Percentiles rank a stretch among this genome's conserved stretches.
Evolutionary conservation across 2,329 filamentous ascomycete species (phyloP).

Genomic region (Fusarium guadeloupense): DNA sequence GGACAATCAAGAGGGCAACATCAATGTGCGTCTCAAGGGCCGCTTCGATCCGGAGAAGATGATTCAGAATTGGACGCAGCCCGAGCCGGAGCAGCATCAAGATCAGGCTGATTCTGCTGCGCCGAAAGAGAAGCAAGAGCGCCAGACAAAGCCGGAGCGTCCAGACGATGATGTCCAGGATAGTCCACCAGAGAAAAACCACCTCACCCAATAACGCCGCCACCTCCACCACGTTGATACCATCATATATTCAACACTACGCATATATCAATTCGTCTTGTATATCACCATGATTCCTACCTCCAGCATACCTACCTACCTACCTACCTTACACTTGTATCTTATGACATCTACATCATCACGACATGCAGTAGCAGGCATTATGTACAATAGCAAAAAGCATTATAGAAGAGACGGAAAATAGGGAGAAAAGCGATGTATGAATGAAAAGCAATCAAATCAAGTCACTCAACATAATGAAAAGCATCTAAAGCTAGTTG

Average conservation of each 20-base stretch:
- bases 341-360: background rate
- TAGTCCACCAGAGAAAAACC: background rate
- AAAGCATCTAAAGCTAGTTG: too few relatives aligned
- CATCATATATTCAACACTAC: background rate
- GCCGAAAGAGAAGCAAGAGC: background rate
- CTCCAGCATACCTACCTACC: background rate
- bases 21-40: constrained; percentile 37
- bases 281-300: constrained; percentile 16
- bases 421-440: background rate
- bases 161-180: background rate
- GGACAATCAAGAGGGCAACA: constrained; percentile 29
- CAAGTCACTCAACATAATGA: too few relatives aligned
- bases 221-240: background rate
- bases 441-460: background rate
- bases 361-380: background rate
- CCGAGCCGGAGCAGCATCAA: background rate
- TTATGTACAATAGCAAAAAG: constrained; percentile 29
- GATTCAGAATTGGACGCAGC: constrained; percentile 28
- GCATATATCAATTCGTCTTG: constrained; percentile 9
- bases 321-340: background rate
- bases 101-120: background rate
- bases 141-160: background rate
- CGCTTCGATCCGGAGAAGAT: constrained; percentile 35
- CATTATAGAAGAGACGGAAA: background rate
- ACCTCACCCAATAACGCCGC: background rate